Evolutionary conservation across 2,329 filamentous ascomycete genomes (phyloP).

Genomic region (Colletotrichum zoysiae): DNA sequence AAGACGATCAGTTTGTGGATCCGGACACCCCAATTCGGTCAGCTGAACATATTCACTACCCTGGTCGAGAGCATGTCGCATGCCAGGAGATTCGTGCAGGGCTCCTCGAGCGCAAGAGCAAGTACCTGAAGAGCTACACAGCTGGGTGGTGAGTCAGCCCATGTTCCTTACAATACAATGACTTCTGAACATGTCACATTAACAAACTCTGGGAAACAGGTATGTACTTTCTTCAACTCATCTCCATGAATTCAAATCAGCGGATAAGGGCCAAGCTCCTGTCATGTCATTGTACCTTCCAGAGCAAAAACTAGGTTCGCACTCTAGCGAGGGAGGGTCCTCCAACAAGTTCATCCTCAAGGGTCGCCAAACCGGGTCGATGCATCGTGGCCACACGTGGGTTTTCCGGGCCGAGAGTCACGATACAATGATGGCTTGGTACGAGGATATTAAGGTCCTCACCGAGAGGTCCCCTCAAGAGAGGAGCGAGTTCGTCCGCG

Average conservation of each 20-base stretch:
- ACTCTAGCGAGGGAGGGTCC: conserved; percentile 83
- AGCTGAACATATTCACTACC: conserved; percentile 88
- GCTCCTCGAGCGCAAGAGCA: conserved; percentile 96
- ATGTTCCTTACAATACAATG: neutral
- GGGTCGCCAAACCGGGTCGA: conserved; percentile 89
- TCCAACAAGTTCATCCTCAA: conserved; percentile 99
- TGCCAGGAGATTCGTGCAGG: conserved; percentile 88
- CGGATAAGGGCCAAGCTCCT: conserved; percentile 89
- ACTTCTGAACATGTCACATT: conserved; percentile 42
- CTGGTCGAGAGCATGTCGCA: conserved; percentile 87
- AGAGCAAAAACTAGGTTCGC: conserved; percentile 95
- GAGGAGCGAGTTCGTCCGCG: conserved; percentile 86
- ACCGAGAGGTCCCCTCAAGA: conserved; percentile 92
- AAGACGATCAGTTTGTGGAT: conserved; percentile 88
- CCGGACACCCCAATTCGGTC: conserved; percentile 83
- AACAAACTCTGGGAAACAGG: conserved; percentile 60
- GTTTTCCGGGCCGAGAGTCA: conserved; percentile 79
- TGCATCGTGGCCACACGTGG: conserved; percentile 86
- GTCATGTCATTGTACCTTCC: conserved; percentile 96
- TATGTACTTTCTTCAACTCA: conserved; percentile 97
- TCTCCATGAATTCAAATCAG: conserved; percentile 98
- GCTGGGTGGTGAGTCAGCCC: conserved; percentile 82
- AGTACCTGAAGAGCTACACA: conserved; percentile 97
- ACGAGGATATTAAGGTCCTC: conserved; percentile 89
- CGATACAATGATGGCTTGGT: conserved; percentile 98